Conservation (phyloP, 768 basidiomycete species). For the Rubroboletus pulcherrimus region DNA sequence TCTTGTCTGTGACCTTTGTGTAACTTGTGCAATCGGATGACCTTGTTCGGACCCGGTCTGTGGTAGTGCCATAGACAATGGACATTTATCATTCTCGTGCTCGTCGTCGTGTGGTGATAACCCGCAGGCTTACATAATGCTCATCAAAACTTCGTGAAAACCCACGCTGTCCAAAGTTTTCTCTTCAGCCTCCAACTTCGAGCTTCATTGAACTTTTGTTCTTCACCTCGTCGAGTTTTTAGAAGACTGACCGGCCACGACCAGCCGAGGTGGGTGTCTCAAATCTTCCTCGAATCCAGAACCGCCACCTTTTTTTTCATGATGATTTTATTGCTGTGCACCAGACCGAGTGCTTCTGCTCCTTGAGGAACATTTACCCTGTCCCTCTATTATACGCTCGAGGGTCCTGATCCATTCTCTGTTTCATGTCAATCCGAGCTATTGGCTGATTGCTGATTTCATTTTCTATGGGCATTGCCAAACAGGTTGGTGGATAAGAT, state of each 20-base stretch:
- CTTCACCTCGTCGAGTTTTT: neutral
- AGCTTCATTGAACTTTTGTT: neutral
- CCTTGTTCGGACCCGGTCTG: neutral
- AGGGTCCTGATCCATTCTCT: slow-evolving; percentile 28
- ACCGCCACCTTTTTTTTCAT: slow-evolving; percentile 1
- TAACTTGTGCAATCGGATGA: slow-evolving; percentile 7
- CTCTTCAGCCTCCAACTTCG: neutral
- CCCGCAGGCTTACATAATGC: neutral
- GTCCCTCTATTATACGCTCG: slow-evolving; percentile 33
- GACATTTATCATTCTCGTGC: neutral
- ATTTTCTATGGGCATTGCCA: neutral
- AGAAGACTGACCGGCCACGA: neutral
- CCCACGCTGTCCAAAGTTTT: neutral
- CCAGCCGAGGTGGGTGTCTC: slow-evolving; percentile 3
- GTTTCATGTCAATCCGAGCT: neutral
- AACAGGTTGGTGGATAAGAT: neutral
- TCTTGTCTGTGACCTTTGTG: slow-evolving; percentile 10
- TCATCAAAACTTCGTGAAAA: neutral
- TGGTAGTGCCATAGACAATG: neutral
- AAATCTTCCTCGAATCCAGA: neutral
- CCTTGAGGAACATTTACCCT: slow-evolving; percentile 32
- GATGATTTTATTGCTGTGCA: slow-evolving; percentile 37
- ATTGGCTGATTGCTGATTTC: slow-evolving; percentile 1
- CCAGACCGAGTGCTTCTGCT: slow-evolving; percentile 33
- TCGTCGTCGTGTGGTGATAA: no score